phyloP scores from a whole-genome alignment of 352 stramenopile species.

The Globisporangium iwayamae region DNA sequence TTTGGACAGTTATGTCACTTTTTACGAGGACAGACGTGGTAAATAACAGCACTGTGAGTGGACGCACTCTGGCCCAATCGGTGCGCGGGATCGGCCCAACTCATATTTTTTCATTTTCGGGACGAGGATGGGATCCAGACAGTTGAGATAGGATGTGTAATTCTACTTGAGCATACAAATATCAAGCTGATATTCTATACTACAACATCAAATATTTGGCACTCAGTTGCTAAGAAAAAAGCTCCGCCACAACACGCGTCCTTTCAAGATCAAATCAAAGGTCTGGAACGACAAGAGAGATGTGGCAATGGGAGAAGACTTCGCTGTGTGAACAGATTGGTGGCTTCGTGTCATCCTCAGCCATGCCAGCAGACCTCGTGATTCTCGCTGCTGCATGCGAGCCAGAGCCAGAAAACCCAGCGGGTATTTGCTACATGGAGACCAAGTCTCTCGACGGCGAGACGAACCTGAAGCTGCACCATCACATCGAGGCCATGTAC shows the following conservation, averaged over 20 bases:
- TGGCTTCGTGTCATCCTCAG: not conserved
- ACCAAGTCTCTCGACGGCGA: conserved; percentile 92
- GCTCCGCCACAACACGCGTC: not conserved
- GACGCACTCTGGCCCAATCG: not conserved
- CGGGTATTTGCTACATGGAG: conserved; percentile 89
- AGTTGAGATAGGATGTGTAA: no score
- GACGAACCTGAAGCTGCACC: conserved; percentile 91
- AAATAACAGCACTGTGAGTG: not conserved
- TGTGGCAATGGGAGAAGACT: no score
- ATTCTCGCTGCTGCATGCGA: conserved; percentile 78
- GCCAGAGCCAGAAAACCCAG: conserved; percentile 54
- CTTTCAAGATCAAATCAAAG: not conserved
- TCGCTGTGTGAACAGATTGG: no score
- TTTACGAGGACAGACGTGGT: not conserved
- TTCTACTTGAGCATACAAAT: no score
- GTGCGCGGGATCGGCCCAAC: not conserved
- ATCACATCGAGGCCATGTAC: conserved; percentile 78
- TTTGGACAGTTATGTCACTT: not conserved
- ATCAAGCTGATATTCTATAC: no score
- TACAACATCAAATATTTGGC: no score
- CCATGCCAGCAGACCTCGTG: conserved; percentile 83
- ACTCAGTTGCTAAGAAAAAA: not conserved
- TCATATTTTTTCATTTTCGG: conserved; percentile 3
- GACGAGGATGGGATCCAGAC: not conserved
- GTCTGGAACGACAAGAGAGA: no score